phyloP scores from a whole-genome alignment of 1,284 basidiomycete species.

The Afroboletus lepidellus region DNA sequence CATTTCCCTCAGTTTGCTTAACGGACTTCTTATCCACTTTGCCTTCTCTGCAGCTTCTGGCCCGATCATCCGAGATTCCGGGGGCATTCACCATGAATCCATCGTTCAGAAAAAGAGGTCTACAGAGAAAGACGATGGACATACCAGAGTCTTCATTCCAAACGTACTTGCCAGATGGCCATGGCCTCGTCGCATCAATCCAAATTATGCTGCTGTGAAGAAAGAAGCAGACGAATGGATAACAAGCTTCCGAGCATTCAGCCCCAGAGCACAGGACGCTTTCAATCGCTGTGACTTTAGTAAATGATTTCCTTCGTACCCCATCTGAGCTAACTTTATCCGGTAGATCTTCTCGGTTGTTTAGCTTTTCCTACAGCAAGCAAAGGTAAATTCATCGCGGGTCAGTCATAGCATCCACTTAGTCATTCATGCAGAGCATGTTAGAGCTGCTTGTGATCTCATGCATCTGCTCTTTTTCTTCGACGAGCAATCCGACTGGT shows the following conservation, averaged over 20 bases:
- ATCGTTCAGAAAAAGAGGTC: not conserved
- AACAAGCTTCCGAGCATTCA: slow-evolving; percentile 15
- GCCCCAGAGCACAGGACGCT: slow-evolving; percentile 15
- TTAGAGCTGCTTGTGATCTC: not conserved
- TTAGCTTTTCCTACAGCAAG: not conserved
- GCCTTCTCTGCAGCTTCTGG: not conserved
- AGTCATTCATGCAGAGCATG: not conserved
- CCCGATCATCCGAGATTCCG: not conserved
- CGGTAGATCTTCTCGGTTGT: not conserved
- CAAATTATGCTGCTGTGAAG: not conserved
- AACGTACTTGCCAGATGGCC: slow-evolving; percentile 20
- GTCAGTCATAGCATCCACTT: too few relatives aligned
- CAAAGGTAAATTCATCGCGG: not conserved
- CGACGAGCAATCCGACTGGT: slow-evolving; percentile 42
- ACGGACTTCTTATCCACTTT: not conserved
- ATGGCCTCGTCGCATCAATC: slow-evolving; percentile 11
- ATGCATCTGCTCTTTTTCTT: slow-evolving; percentile 38
- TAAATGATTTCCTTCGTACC: not conserved
- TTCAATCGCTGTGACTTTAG: slow-evolving; percentile 6
- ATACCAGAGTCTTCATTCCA: slow-evolving; percentile 17
- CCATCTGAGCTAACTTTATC: not conserved
- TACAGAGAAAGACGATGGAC: not conserved
- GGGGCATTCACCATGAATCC: not conserved
- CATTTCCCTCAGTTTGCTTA: not conserved
- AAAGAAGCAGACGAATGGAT: slow-evolving; percentile 14